These are phyloP conservation scores for Allomyces javanicus DNA, from an alignment of 192 early-diverging fungal genomes.

Conservation along the genomic window DNA sequence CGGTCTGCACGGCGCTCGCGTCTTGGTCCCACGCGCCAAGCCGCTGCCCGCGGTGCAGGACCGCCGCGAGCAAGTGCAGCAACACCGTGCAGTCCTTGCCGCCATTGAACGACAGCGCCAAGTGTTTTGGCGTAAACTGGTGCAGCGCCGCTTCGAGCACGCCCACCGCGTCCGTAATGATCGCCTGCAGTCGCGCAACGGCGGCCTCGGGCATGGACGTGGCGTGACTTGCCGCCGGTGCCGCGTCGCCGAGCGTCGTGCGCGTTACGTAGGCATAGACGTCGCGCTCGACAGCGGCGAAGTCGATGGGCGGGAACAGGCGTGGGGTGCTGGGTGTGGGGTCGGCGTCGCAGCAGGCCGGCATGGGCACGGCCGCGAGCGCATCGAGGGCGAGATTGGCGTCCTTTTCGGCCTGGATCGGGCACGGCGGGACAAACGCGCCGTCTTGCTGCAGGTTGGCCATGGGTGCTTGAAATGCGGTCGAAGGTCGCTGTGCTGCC, in stretches of 20 bases:
- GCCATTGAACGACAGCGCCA: slow-evolving; percentile 81
- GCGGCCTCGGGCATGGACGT: background rate
- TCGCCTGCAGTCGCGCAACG: background rate
- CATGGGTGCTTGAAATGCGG: no score
- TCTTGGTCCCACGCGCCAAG: background rate
- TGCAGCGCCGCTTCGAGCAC: background rate
- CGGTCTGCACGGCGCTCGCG: background rate
- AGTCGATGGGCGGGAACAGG: background rate
- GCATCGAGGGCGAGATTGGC: no score
- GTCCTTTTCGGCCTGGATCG: no score
- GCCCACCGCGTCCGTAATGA: background rate
- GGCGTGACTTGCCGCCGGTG: background rate
- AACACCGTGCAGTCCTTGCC: slow-evolving; percentile 95
- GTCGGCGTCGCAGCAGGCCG: no score
- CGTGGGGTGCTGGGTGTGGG: background rate
- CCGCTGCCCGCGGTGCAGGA: slow-evolving; percentile 17
- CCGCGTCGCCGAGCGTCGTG: background rate
- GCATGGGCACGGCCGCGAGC: no score
- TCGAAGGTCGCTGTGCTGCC: no score
- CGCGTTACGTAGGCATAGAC: background rate
- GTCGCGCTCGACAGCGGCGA: background rate
- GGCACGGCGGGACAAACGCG: no score
- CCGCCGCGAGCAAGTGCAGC: slow-evolving; percentile 56
- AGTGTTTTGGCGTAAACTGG: slow-evolving; percentile 25
- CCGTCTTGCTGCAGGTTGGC: no score